Percentiles rank a stretch among this genome's conserved stretches.
Conservation (phyloP, 2,329 filamentous ascomycete genomes). For the Botrytis elliptica region DNA sequence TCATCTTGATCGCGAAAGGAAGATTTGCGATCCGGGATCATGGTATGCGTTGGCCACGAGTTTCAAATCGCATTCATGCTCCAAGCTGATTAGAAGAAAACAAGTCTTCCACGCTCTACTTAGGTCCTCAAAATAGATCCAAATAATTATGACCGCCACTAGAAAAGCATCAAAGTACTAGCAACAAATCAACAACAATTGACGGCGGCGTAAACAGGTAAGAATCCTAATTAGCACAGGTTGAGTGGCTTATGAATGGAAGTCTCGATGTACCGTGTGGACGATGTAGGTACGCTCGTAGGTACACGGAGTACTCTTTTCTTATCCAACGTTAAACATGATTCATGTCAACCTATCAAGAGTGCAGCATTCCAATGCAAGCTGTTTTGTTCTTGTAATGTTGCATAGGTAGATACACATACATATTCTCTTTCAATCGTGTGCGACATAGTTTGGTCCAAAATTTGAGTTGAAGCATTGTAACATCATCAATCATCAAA, state of each 20-base stretch:
- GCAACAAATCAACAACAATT: neutral
- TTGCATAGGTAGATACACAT: neutral
- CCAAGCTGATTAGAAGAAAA: constrained; percentile 28
- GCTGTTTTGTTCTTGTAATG: constrained; percentile 7
- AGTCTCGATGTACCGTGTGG: neutral
- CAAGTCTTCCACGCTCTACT: neutral
- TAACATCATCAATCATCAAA: constrained; percentile 4
- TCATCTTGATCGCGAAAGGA: constrained; percentile 20
- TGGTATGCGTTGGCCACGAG: constrained; percentile 38
- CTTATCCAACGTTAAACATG: neutral
- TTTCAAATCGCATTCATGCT: constrained; percentile 38
- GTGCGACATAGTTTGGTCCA: constrained; percentile 18
- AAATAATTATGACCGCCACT: neutral
- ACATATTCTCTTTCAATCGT: constrained; percentile 17
- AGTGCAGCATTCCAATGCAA: constrained; percentile 1
- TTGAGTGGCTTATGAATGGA: constrained; percentile 4
- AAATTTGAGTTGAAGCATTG: constrained; percentile 1
- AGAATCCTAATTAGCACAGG: neutral
- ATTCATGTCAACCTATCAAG: constrained; percentile 13
- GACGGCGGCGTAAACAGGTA: constrained; percentile 4
- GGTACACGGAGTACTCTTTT: neutral
- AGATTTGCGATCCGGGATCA: constrained; percentile 33
- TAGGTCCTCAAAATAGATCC: neutral
- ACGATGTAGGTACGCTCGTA: neutral
- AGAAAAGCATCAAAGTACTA: neutral